A percentile compares a stretch with the other conserved stretches of the same genome.
Evolutionary conservation across 192 early-diverging fungal genomes (phyloP).

Genomic region (Geranomyces michiganensis): DNA sequence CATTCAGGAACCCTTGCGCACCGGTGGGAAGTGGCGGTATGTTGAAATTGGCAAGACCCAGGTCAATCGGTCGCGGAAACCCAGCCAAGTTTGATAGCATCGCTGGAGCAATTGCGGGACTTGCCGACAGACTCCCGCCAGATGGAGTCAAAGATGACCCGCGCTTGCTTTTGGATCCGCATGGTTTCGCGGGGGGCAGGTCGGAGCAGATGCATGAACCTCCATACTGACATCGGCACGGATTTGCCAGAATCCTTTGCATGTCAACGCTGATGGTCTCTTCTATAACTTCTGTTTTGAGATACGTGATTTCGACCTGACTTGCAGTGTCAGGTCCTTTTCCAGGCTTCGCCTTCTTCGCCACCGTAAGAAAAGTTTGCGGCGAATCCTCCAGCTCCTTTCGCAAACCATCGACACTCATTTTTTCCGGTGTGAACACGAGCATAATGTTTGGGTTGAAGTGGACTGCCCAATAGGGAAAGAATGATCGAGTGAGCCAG

Average conservation of each 20-base stretch:
- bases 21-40: neutral
- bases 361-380: neutral
- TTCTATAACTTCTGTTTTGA: slow-evolving; percentile 16
- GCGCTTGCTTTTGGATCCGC: slow-evolving; percentile 14
- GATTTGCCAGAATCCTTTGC: slow-evolving; percentile 25
- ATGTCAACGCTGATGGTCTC: slow-evolving; percentile 22
- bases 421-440: slow-evolving; percentile 16
- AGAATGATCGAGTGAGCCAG: too few species aligned
- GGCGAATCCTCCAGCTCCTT: slow-evolving; percentile 23
- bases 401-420: slow-evolving; percentile 5
- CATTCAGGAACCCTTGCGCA: neutral
- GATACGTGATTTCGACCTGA: slow-evolving; percentile 6
- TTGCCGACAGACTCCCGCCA: neutral
- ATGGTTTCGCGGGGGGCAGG: neutral
- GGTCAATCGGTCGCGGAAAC: neutral
- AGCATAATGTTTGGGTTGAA: slow-evolving; percentile 21
- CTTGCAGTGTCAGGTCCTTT: slow-evolving; percentile 3
- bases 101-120: neutral
- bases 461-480: too few species aligned
- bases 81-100: slow-evolving; percentile 1
- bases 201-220: slow-evolving; percentile 37
- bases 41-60: neutral
- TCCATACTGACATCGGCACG: slow-evolving; percentile 34
- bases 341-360: slow-evolving; percentile 19
- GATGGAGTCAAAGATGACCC: neutral